Conservation (phyloP, 345 rosid genomes). For the Psidium friedrichsthalianum region DNA sequence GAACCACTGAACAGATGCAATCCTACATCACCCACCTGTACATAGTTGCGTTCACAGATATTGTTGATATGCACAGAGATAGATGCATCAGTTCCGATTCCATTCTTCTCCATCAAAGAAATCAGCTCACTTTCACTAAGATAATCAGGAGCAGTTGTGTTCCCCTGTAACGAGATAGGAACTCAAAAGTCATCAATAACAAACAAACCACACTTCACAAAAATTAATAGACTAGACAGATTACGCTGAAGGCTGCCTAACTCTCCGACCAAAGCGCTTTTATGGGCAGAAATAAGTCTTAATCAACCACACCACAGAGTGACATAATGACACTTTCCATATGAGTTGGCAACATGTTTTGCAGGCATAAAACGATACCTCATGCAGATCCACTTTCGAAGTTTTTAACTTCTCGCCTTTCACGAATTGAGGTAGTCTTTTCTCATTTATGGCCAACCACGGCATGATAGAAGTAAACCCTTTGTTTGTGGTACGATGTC, state of each 20-base stretch:
- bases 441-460: slow-evolving; percentile 75
- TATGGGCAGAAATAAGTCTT: neutral
- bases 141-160: slow-evolving; percentile 70
- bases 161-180: slow-evolving; percentile 33
- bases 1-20: neutral
- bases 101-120: slow-evolving; percentile 91
- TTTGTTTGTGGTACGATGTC: slow-evolving; percentile 44
- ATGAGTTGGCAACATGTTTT: neutral
- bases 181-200: neutral
- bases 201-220: neutral
- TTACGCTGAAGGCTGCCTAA: neutral
- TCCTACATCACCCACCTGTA: slow-evolving; percentile 44
- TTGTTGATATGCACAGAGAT: slow-evolving; percentile 88
- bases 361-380: slow-evolving; percentile 27
- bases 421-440: slow-evolving; percentile 56
- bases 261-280: neutral
- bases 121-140: slow-evolving; percentile 95
- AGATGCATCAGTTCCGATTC: slow-evolving; percentile 98
- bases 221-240: neutral
- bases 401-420: slow-evolving; percentile 67
- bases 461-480: slow-evolving; percentile 94
- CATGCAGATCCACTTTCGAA: slow-evolving; percentile 62
- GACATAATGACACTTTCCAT: neutral
- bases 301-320: neutral
- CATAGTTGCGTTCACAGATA: slow-evolving; percentile 94